Evolutionary conservation across 1,284 basidiomycete genomes (phyloP), one percentile per base, ranked within the genome.

Genomic region (Caloboletus firmus): DNA sequence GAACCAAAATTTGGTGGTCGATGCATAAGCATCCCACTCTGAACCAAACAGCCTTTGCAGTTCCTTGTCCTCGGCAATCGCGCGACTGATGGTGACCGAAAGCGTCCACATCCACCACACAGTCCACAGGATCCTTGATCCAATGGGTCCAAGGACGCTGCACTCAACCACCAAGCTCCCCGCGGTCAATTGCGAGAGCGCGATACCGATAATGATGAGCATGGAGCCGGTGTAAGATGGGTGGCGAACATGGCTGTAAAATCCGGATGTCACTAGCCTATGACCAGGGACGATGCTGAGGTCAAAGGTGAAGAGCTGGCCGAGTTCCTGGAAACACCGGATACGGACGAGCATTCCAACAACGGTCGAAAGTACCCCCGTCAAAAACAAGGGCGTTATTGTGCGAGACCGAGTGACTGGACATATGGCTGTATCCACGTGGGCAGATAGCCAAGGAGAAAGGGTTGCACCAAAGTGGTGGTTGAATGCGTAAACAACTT

Each of bases 301-400:
- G 59, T 84, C 82, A 66, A 84, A 85, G 1, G 83, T 85, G 71
- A 85, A 85, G 52, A 84, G 71, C 6, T 74, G 65, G 2, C 83
- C 84, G 32, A 77, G 74, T 48, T 69, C 66, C 47, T 59, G 67
- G 68, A 73, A 78, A 59, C 76, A 77, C 17, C 58, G 61, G 43
- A 72, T 49, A 32, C 76, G 75, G 42, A 77, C 66, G 49, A 68
- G 45, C 53, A 76, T 73, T 11, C 83, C 83, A 11, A 77, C 64
- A 6, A 75, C 62, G 56, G 79, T 77, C 49, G 79, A 72, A 42
- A 77, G 53, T 49, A 80, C 72, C 11, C 84, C 84, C 20, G 76
- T 63, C 43, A 81, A 40, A 66, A 84, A 82, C 42, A 77, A 59
- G 0, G 77, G 74, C 0, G 83, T 79, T 5, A 74, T 56, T 43